phyloP scores from a whole-genome alignment of 1,284 basidiomycete species.

The Sanghuangporus weigelae region DNA sequence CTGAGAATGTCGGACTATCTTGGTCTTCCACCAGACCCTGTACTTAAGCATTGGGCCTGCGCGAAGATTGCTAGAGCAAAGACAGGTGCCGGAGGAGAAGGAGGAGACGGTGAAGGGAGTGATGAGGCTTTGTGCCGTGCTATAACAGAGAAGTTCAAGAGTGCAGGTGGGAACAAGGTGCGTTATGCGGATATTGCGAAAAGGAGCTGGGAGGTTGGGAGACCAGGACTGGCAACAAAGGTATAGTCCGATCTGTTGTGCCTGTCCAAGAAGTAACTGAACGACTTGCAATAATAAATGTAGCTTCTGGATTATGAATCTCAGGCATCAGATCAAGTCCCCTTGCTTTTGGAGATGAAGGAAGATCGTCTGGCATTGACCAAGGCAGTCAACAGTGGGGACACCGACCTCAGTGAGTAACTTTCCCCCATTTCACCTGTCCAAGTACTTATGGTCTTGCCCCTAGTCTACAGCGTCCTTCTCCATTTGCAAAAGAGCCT shows the following conservation, averaged over 20 bases:
- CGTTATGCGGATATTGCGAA: constrained; percentile 95
- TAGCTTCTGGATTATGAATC: constrained; percentile 91
- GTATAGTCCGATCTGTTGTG: constrained; percentile 33
- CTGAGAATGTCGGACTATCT: constrained; percentile 88
- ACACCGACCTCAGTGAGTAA: constrained; percentile 83
- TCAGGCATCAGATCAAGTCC: constrained; percentile 89
- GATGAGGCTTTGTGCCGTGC: constrained; percentile 77
- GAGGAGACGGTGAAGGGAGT: constrained; percentile 44
- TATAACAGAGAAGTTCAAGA: constrained; percentile 86
- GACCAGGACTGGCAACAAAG: constrained; percentile 83
- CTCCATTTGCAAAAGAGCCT: constrained; percentile 80
- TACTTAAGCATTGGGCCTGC: constrained; percentile 94
- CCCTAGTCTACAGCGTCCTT: constrained; percentile 83
- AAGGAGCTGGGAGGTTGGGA: constrained; percentile 89
- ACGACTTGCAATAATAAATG: background rate
- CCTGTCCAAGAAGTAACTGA: background rate
- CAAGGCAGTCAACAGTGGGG: constrained; percentile 92
- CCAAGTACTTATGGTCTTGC: background rate
- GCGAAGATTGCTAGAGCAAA: constrained; percentile 81
- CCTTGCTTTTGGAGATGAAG: constrained; percentile 89
- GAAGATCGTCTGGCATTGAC: constrained; percentile 85
- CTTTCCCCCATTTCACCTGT: background rate
- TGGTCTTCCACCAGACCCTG: constrained; percentile 76
- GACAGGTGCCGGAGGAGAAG: constrained; percentile 46
- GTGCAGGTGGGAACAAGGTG: constrained; percentile 64